Base-by-base conservation (phyloP, 1,284 basidiomycete species). In the Moesziomyces globuligerus region DNA sequence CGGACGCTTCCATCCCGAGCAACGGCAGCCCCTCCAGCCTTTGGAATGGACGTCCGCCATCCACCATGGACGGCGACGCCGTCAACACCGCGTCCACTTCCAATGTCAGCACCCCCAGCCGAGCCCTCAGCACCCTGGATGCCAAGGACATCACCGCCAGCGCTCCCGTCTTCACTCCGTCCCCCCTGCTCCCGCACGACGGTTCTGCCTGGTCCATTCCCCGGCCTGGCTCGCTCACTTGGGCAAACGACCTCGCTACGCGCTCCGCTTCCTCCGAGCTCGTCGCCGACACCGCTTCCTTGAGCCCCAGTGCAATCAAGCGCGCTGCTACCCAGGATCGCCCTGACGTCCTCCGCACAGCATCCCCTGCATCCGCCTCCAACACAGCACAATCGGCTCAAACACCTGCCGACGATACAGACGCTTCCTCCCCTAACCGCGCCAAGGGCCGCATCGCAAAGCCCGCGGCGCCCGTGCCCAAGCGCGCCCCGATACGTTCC, bases 401-500 rank as follows among this genome's bases (percentile, higher is more conserved):
- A 4, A 34, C 42, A 13, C 24, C n/a, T 3, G 34, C 17, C 7
- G 40, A 50, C 17, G 25, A 25, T 13, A n/a, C 38, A n/a, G 10
- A 48, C 4, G 24, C 43, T 15, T 20, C 29, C 3, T 54, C 62
- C 5, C 50, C 55, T 0, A 58, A 18, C 42, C 51, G 17, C 47
- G 39, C 29, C 32, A 55, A 50, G 40, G 54, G 26, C 43, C 51
- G 17, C 50, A 47, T 25, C 32, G 59, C 50, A 41, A 48, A 55
- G 25, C 13, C 64, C 21, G 53, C 56, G 9, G 53, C 64, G 8
- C 52, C 64, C 23, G 53, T 56, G 10, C 57, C 56, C 40, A 67
- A 67, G 42, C 64, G 57, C 15, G 67, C 60, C 3, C 67, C 67
- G 9, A 60, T 70, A 28, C 67, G 67, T 34, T 70, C 67, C 4